Percentiles rank a stretch among this genome's conserved stretches.
phyloP scores from a whole-genome alignment of 2,329 filamentous ascomycete species.

The Lecanicillium sp. region DNA sequence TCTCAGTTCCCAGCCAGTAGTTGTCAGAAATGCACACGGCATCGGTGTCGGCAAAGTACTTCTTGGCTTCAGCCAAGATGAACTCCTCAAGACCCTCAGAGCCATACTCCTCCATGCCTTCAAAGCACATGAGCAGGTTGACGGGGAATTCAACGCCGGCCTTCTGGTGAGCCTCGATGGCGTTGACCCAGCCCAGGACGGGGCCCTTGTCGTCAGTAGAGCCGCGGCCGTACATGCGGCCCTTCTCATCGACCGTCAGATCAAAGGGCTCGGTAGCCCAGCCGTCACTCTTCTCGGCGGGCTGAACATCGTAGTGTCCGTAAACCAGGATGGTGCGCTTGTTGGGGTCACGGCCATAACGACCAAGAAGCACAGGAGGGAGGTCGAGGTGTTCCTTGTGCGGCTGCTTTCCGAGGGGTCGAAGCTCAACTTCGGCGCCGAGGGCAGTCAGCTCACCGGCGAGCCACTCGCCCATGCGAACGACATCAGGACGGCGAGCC shows the following conservation, averaged over 20 bases:
- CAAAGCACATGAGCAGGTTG: conserved; percentile 98
- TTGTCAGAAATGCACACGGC: conserved; percentile 98
- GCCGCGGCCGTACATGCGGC: conserved; percentile 91
- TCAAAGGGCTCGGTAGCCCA: conserved; percentile 95
- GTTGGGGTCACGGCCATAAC: conserved; percentile 84
- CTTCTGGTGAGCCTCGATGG: conserved; percentile 95
- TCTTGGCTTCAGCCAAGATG: conserved; percentile 82
- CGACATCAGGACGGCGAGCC: conserved; percentile 79
- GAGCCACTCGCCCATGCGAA: conserved; percentile 93
- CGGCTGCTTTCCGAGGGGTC: conserved; percentile 83
- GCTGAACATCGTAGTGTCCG: conserved; percentile 98
- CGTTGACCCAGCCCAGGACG: conserved; percentile 94
- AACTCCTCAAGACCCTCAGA: conserved; percentile 94
- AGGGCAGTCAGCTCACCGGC: conserved; percentile 73
- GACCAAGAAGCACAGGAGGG: conserved; percentile 82
- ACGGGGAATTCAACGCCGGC: conserved; percentile 91
- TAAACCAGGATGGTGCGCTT: conserved; percentile 96
- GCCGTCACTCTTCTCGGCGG: conserved; percentile 84
- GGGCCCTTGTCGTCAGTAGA: conserved; percentile 97
- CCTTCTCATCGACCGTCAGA: conserved; percentile 79
- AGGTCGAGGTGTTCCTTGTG: conserved; percentile 85
- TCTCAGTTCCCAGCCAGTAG: conserved; percentile 99
- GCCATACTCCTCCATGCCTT: conserved; percentile 99
- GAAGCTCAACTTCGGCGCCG: conserved; percentile 80
- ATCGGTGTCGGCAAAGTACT: conserved; percentile 91